Conservation (phyloP, 2,329 filamentous ascomycete genomes). For the Penicillium sclerotiorum region DNA sequence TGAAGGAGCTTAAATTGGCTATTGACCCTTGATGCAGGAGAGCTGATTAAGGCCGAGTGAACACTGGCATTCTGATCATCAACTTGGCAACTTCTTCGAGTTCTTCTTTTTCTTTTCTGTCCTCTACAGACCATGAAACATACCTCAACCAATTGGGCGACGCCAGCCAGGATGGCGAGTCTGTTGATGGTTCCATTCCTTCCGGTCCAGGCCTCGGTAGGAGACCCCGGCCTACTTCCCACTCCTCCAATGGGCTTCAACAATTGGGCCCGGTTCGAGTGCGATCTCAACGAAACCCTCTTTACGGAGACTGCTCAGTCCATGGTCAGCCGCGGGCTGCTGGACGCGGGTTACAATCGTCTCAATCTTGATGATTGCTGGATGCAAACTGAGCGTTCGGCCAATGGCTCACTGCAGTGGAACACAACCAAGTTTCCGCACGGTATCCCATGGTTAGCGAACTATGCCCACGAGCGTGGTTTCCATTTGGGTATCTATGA, state of each 20-base stretch:
- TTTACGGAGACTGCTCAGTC: conserved; percentile 52
- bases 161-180: conserved; percentile 11
- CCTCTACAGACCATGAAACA: conserved; percentile 6
- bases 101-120: too few species aligned
- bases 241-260: conserved; percentile 57
- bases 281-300: conserved; percentile 52
- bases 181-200: conserved; percentile 18
- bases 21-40: neutral
- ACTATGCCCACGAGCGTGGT: conserved; percentile 41
- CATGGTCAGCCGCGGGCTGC: conserved; percentile 48
- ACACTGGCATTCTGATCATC: neutral
- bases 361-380: conserved; percentile 54
- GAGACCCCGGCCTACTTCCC: conserved; percentile 30
- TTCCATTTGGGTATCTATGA: conserved; percentile 53
- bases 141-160: conserved; percentile 3
- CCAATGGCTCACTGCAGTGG: conserved; percentile 45
- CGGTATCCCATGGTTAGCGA: conserved; percentile 47
- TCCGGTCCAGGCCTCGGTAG: conserved; percentile 21
- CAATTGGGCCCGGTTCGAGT: conserved; percentile 54
- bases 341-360: conserved; percentile 40
- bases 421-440: conserved; percentile 47
- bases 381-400: conserved; percentile 39
- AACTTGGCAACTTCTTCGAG: neutral
- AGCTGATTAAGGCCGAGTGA: neutral
- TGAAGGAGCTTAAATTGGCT: neutral